Evolutionary conservation across 148 eudicot species (phyloP), one percentile per base, ranked within the genome.

Genomic region (Fagopyrum tataricum): DNA sequence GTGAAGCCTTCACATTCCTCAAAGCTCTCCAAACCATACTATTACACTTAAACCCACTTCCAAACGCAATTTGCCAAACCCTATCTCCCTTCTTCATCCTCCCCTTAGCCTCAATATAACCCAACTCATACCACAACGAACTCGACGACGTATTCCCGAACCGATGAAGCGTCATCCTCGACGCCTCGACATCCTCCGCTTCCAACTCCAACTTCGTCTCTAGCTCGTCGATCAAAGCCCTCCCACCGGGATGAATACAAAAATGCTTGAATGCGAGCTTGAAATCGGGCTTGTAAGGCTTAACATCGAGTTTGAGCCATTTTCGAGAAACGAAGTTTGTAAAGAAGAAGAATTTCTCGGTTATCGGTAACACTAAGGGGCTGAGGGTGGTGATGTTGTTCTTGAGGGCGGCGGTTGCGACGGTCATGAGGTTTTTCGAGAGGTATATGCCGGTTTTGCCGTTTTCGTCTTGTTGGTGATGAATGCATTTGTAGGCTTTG

Each of bases 131-230:
- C 90, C 90, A 87, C 44, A 87, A 82, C 37, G 90, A 87, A 56
- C 90, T 87, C 67, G 90, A 87, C 4, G 86, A 82, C 53, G 90
- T 84, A 61, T 87, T 87, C 71, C 90, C 90, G 2, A 87, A 87
- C 70, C 90, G 77, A 51, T 86, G 86, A 23, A 86, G 82, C 20
- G 90, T 84, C 90, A 86, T 86, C 71, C 90, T 79, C 4, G 87
- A 87, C 20, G 87, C 87, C 78, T 87, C 90, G 1, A 84, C 86
- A 23, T 87, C 84, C 13, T 43, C 80, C 14, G 70, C 53, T 15
- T 80, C 73, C 6, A 87, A 76, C 72, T 87, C 80, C 43, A 87
- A 42, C 9, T 84, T 84, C 82, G 77, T 81, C 81, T 87, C 90
- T 0, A 87, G 79, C 74, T 87, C 87, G 23, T 87, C 90, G 1